Conservation (phyloP, 2,329 filamentous ascomycete species). For the Cadophora malorum region DNA sequence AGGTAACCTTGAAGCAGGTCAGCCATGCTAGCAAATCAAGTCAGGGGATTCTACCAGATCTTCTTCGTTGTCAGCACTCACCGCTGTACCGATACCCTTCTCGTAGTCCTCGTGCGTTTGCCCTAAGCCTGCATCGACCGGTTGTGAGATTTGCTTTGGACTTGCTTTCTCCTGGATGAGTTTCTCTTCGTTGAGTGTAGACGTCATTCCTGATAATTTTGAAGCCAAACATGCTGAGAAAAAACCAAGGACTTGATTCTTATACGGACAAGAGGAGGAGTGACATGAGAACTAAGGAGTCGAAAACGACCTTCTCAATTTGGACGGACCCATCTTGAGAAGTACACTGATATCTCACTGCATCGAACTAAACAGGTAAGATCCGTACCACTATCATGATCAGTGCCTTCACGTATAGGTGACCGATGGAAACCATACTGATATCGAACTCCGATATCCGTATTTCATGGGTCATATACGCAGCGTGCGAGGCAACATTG, state of each 20-base stretch:
- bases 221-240: no score
- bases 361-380: not conserved
- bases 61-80: not conserved
- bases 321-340: not conserved
- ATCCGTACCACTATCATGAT: not conserved
- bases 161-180: not conserved
- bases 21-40: not conserved
- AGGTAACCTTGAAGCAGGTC: slow-evolving; percentile 19
- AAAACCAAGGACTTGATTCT: no score
- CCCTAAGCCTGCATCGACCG: not conserved
- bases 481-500: no score
- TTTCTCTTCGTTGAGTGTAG: not conserved
- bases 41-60: not conserved
- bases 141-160: not conserved
- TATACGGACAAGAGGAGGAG: not conserved
- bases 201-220: not conserved
- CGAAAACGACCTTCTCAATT: not conserved
- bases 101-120: not conserved
- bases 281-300: not conserved
- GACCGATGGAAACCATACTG: not conserved
- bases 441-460: slow-evolving; percentile 11
- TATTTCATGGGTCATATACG: not conserved
- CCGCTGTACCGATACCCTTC: not conserved
- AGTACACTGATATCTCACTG: not conserved
- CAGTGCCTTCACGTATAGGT: no score